phyloP scores from a whole-genome alignment of 169 alveolate genomes.

The Nephromyces sp. region DNA sequence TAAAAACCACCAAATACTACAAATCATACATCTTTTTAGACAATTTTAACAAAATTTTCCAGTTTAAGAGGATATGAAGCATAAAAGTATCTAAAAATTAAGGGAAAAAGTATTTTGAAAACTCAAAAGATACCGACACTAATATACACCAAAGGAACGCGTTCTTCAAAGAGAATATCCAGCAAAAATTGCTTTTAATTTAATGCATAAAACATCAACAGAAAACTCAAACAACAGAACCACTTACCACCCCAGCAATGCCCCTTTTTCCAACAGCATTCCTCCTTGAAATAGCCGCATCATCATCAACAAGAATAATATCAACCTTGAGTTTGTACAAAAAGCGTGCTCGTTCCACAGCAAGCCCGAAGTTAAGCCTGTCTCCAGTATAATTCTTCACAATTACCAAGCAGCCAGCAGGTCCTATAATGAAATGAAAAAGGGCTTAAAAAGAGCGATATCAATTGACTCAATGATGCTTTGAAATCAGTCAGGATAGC shows the following conservation, averaged over 20 bases:
- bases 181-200: neutral
- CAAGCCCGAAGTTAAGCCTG: slow-evolving; percentile 51
- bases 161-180: neutral
- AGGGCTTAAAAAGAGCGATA: no score
- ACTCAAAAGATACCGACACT: neutral
- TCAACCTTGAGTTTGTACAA: slow-evolving; percentile 34
- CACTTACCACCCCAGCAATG: slow-evolving; percentile 16
- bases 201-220: neutral
- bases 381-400: slow-evolving; percentile 61
- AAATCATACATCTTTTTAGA: no score
- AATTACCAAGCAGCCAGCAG: slow-evolving; percentile 40
- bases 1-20: no score
- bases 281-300: slow-evolving; percentile 29
- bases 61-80: slow-evolving; percentile 18
- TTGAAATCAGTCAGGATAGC: no score
- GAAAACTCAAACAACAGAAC: neutral
- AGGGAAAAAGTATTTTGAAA: slow-evolving; percentile 3
- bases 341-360: slow-evolving; percentile 41
- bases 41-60: neutral
- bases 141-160: neutral
- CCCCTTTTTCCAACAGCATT: slow-evolving; percentile 15
- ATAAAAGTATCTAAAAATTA: slow-evolving; percentile 44
- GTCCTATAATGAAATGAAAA: slow-evolving; percentile 17
- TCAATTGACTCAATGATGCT: no score
- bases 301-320: slow-evolving; percentile 51